Base-by-base conservation (phyloP, 495 filamentous ascomycete genomes). In the Lasiosphaeriaceae sp. region DNA sequence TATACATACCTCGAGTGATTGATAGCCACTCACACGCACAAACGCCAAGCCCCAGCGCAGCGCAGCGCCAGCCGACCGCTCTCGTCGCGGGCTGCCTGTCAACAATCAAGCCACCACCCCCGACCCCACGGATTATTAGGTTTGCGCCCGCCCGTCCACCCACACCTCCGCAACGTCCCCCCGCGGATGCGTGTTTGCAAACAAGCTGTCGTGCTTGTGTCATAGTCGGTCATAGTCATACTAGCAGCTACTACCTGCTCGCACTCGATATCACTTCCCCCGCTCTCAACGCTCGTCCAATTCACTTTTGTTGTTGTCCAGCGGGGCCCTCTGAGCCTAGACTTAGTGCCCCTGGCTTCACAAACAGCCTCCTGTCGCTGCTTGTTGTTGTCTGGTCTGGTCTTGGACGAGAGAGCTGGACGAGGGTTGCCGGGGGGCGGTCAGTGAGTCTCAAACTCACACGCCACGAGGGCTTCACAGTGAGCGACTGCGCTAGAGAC, bases 151-250 rank as follows among this genome's bases (percentile, higher is more conserved):
- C 26, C 26, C 9, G 55, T 48, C 55, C 55, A 47, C 55, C 29
- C 55, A 57, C 55, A 35, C 31, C 47, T 57, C 39, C 41, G 31
- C 55, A 31, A 31, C 26, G 26, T 9, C 26, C 26, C 26, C 26
- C 26, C 26, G 26, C 26, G 26, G 26, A n/a, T 31, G 26, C 26
- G 3, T 31, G 26, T 31, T 47, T 47, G 52, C 56, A 55, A 31
- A 52, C 56, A 29, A 41, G 19, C 52, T 63, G 57, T 53, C 47
- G 57, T 63, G 55, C 47, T 61, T 64, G 62, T 64, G 61, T 58
- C 61, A 61, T 64, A 39, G 19, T 47, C 50, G 23, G 52, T 59
- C 58, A 55, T 62, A 52, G 43, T 4, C 26, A 9, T 16, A 20
- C 44, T 22, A n/a, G 5, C 14, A 43, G 39, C 39, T 43, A 17